Conservation (phyloP, 2,329 filamentous ascomycete species). For the Diaporthe humulicola region DNA sequence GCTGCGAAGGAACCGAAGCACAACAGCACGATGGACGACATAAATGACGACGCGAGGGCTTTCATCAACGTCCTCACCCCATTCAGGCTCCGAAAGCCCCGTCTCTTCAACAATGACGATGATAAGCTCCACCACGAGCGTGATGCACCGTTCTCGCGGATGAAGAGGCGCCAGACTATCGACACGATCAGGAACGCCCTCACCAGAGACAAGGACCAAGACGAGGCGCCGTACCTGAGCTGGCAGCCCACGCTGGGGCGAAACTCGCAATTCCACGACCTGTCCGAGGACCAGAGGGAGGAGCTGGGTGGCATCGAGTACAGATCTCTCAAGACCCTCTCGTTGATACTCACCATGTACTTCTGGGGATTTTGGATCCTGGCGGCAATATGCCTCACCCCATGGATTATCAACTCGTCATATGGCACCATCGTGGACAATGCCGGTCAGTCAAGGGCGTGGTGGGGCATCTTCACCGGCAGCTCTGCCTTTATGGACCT, state of each 20-base stretch:
- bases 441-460: constrained; percentile 75
- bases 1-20: not conserved
- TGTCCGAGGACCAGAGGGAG: constrained; percentile 92
- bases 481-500: constrained; percentile 94
- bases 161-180: constrained; percentile 63
- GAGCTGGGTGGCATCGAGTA: constrained; percentile 98
- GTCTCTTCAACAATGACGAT: constrained; percentile 51
- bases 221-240: constrained; percentile 87
- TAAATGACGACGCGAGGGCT: constrained; percentile 58
- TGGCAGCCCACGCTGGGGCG: constrained; percentile 93
- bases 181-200: constrained; percentile 70
- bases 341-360: constrained; percentile 82
- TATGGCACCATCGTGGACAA: constrained; percentile 77
- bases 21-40: constrained; percentile 55
- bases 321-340: constrained; percentile 87
- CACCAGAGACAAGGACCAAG: constrained; percentile 64
- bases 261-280: constrained; percentile 88
- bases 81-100: constrained; percentile 42
- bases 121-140: constrained; percentile 54
- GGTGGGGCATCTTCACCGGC: constrained; percentile 94
- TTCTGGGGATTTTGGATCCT: constrained; percentile 87
- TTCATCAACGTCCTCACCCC: constrained; percentile 50
- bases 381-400: constrained; percentile 78
- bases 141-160: constrained; percentile 46
- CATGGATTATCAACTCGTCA: constrained; percentile 79